These are phyloP conservation scores for Kodamaea kaohsiungensis DNA, from an alignment of 805 yeast species.

Conservation along the genomic window DNA sequence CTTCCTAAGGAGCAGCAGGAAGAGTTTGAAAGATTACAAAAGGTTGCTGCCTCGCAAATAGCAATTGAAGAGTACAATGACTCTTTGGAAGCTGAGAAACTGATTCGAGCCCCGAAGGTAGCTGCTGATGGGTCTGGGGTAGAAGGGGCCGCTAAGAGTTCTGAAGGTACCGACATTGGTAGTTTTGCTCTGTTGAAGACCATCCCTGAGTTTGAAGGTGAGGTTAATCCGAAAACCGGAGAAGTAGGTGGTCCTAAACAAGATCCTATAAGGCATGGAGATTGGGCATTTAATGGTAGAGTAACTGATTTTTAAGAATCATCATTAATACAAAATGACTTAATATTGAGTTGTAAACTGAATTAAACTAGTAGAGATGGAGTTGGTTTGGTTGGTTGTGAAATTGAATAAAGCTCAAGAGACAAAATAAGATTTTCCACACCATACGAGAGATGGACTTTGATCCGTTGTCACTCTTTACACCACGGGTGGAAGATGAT, in stretches of 20 bases:
- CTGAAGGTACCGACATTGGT: conserved; percentile 52
- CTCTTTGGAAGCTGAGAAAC: conserved; percentile 29
- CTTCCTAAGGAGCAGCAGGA: conserved; percentile 81
- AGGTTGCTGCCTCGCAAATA: conserved; percentile 74
- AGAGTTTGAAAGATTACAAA: conserved; percentile 87
- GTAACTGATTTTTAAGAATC: conserved; percentile 78
- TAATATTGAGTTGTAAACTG: too few species aligned
- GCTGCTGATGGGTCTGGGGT: conserved; percentile 20
- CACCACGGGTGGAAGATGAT: conserved; percentile 20
- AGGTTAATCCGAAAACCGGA: conserved; percentile 89
- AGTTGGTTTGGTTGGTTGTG: background rate
- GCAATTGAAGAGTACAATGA: conserved; percentile 75
- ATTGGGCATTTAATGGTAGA: conserved; percentile 93
- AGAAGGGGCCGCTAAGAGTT: conserved; percentile 16
- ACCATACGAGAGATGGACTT: conserved; percentile 29
- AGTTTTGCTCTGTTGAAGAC: conserved; percentile 67
- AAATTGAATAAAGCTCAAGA: background rate
- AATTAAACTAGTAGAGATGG: too few species aligned
- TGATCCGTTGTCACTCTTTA: conserved; percentile 43
- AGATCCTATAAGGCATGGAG: conserved; percentile 89
- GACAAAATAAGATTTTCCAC: background rate
- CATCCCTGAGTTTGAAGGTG: conserved; percentile 95
- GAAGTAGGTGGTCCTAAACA: conserved; percentile 98
- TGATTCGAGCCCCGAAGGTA: conserved; percentile 8
- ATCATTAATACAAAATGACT: too few species aligned